Conservation (phyloP, 2,329 filamentous ascomycete genomes). For the Alternaria conjuncta region DNA sequence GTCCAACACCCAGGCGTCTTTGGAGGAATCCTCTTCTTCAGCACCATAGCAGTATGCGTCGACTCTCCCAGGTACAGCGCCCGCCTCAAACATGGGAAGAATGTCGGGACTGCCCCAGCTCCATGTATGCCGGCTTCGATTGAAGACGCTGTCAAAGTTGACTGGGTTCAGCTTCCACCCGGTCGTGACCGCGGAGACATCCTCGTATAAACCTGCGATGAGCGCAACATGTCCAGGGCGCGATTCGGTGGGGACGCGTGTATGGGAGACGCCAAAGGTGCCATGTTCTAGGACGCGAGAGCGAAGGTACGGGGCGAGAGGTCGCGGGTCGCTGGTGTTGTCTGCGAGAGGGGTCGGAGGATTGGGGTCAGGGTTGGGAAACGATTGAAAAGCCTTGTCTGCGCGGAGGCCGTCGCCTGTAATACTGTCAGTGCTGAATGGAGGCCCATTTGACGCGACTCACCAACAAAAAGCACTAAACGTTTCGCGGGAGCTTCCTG, state of each 20-base stretch:
- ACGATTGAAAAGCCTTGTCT: slow-evolving; percentile 95
- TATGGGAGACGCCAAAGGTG: slow-evolving; percentile 97
- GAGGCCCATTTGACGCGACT: slow-evolving; percentile 6
- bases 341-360: slow-evolving; percentile 61
- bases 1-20: slow-evolving; percentile 81
- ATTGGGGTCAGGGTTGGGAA: slow-evolving; percentile 80
- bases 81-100: slow-evolving; percentile 93
- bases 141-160: slow-evolving; percentile 98
- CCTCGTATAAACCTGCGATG: slow-evolving; percentile 95
- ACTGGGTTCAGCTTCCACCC: slow-evolving; percentile 99
- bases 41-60: slow-evolving; percentile 84
- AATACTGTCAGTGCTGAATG: neutral
- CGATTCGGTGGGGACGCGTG: slow-evolving; percentile 94
- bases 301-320: slow-evolving; percentile 88
- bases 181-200: slow-evolving; percentile 95
- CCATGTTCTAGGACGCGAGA: slow-evolving; percentile 87
- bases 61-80: slow-evolving; percentile 85
- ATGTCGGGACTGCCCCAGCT: slow-evolving; percentile 99
- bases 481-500: slow-evolving; percentile 83
- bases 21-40: slow-evolving; percentile 89
- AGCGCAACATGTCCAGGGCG: slow-evolving; percentile 94
- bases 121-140: slow-evolving; percentile 95
- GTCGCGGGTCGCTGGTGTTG: slow-evolving; percentile 72
- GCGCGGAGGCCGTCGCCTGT: slow-evolving; percentile 87
- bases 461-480: slow-evolving; percentile 91